These are phyloP conservation scores for Spinacia oleracea DNA, from an alignment of 179 eudicot species.

Conservation along the genomic window DNA sequence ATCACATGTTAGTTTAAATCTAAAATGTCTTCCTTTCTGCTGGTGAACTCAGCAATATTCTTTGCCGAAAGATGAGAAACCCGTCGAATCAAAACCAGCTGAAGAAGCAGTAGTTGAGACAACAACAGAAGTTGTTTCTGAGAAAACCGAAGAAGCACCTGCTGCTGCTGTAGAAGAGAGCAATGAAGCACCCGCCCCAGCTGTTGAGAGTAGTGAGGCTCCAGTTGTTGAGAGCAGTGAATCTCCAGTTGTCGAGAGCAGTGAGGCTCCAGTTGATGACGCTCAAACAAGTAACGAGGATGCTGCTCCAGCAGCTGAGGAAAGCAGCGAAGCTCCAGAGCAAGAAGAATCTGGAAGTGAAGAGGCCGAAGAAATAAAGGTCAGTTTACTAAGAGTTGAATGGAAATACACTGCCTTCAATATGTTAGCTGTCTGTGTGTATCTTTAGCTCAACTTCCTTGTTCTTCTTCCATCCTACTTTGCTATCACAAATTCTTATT, in stretches of 20 bases:
- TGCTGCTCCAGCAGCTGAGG: constrained; percentile 38
- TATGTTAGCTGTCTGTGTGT: background rate
- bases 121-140: constrained; percentile 42
- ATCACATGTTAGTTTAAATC: constrained; percentile 6
- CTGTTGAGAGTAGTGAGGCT: constrained; percentile 38
- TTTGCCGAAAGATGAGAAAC: constrained; percentile 53
- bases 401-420: background rate
- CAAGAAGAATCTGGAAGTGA: constrained; percentile 41
- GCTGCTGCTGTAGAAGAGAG: constrained; percentile 38
- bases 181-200: constrained; percentile 26
- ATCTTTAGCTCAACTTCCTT: background rate
- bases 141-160: constrained; percentile 47
- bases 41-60: constrained; percentile 52
- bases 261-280: constrained; percentile 33
- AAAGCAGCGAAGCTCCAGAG: constrained; percentile 42
- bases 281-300: constrained; percentile 34
- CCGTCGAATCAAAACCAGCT: constrained; percentile 37
- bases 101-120: constrained; percentile 51
- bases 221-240: constrained; percentile 40
- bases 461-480: background rate
- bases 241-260: constrained; percentile 31
- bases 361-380: constrained; percentile 67
- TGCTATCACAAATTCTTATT: too few species aligned
- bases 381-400: constrained; percentile 18
- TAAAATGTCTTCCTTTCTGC: constrained; percentile 2